These are phyloP conservation scores for Citrus glauca DNA, from an alignment of 345 rosid genomes.

Conservation along the genomic window DNA sequence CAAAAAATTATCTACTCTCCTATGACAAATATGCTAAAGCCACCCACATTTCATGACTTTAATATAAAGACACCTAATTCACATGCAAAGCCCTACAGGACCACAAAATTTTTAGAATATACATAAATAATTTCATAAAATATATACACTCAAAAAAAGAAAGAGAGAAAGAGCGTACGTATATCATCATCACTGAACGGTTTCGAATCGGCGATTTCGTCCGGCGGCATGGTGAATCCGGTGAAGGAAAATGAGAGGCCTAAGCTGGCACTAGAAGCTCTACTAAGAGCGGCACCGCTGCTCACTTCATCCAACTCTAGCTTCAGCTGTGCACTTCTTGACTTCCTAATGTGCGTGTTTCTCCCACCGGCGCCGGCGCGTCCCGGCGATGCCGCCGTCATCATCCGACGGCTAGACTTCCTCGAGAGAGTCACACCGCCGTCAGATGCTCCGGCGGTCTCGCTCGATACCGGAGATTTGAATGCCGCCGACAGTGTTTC, in stretches of 20 bases:
- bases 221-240: constrained; percentile 83
- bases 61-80: neutral
- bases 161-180: constrained; percentile 44
- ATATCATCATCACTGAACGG: constrained; percentile 87
- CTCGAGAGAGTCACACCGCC: constrained; percentile 45
- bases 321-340: constrained; percentile 81
- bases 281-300: constrained; percentile 86
- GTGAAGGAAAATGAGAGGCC: constrained; percentile 94
- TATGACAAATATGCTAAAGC: neutral
- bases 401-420: constrained; percentile 63
- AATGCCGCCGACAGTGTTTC: constrained; percentile 72
- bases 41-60: neutral
- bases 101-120: neutral
- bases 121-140: too few relatives aligned
- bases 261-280: constrained; percentile 93
- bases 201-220: constrained; percentile 70
- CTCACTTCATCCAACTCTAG: constrained; percentile 68
- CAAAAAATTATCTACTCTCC: neutral
- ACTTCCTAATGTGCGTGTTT: constrained; percentile 76
- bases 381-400: constrained; percentile 64
- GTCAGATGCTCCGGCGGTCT: constrained; percentile 20
- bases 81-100: constrained; percentile 2
- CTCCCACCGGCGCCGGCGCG: constrained; percentile 39
- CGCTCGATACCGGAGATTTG: constrained; percentile 47
- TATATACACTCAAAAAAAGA: too few relatives aligned